Evolutionary conservation across 2,329 filamentous ascomycete genomes (phyloP).

Genomic region (Rhynchosporium graminicola): DNA sequence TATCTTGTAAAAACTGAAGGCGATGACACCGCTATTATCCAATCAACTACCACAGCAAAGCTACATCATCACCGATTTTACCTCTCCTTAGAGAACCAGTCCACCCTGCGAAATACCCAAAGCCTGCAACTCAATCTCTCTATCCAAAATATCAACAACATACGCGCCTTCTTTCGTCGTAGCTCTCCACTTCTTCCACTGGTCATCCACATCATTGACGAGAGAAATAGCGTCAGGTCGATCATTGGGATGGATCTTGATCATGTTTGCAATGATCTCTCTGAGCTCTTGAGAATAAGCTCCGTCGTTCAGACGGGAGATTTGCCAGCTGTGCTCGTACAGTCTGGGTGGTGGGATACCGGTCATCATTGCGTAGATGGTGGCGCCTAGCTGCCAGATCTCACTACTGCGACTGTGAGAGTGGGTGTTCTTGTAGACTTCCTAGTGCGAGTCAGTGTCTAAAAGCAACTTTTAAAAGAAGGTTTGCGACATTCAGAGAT

Average conservation of each 20-base stretch:
- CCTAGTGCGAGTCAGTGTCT: constrained; percentile 23
- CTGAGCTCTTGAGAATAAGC: constrained; percentile 28
- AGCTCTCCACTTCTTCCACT: constrained; percentile 32
- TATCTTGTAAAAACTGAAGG: no score
- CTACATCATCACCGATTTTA: neutral
- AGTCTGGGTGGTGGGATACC: constrained; percentile 35
- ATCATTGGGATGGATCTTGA: constrained; percentile 25
- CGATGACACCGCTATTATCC: neutral
- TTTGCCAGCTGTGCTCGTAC: constrained; percentile 32
- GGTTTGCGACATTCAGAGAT: no score
- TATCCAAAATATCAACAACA: constrained; percentile 30
- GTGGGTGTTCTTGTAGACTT: constrained; percentile 32
- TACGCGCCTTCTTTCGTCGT: constrained; percentile 28
- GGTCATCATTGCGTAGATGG: constrained; percentile 39
- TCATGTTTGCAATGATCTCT: constrained; percentile 33
- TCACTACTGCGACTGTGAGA: constrained; percentile 30
- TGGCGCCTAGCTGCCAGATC: constrained; percentile 37
- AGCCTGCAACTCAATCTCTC: constrained; percentile 10
- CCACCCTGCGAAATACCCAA: constrained; percentile 11
- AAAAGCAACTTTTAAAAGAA: no score
- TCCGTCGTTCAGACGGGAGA: constrained; percentile 35
- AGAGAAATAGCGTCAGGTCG: constrained; percentile 28
- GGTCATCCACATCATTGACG: constrained; percentile 28
- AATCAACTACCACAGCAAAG: neutral
- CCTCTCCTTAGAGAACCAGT: neutral